A percentile compares a stretch with the other conserved stretches of the same genome.
Conservation (phyloP, 208 protist genomes). For the Novymonas esmeraldas region DNA sequence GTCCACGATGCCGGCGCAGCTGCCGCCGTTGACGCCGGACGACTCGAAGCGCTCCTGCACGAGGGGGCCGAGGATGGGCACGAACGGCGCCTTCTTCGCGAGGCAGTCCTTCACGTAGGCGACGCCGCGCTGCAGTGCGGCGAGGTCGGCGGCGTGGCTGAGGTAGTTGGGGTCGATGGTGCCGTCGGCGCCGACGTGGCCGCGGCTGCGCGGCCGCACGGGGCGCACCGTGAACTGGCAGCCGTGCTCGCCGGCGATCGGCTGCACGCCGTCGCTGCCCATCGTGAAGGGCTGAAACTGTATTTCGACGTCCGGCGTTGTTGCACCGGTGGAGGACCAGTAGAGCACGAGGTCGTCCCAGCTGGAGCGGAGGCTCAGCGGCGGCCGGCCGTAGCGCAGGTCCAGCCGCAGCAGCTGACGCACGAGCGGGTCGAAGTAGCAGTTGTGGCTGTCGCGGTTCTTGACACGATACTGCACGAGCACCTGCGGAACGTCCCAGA, state of each 20-base stretch:
- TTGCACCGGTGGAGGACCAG: constrained; percentile 51
- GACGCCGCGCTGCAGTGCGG: constrained; percentile 48
- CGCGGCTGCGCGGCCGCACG: constrained; percentile 70
- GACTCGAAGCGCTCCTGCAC: constrained; percentile 65
- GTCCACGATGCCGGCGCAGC: constrained; percentile 53
- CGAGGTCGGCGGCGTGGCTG: constrained; percentile 46
- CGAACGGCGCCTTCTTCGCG: constrained; percentile 43
- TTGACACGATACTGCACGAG: constrained; percentile 75
- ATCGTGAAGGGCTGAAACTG: constrained; percentile 87
- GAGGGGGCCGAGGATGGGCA: constrained; percentile 48
- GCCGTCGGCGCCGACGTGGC: constrained; percentile 52
- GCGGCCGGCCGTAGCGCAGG: constrained; percentile 36
- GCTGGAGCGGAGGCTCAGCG: constrained; percentile 61
- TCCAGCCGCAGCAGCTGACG: constrained; percentile 44
- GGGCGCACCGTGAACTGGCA: constrained; percentile 75
- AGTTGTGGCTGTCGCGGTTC: constrained; percentile 73
- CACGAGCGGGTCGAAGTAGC: constrained; percentile 67
- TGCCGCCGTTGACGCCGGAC: constrained; percentile 70
- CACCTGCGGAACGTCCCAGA: constrained; percentile 84
- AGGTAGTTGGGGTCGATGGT: constrained; percentile 76
- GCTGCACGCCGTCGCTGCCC: constrained; percentile 67
- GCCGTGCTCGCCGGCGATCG: constrained; percentile 60
- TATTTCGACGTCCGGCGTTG: constrained; percentile 67
- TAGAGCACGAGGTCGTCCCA: constrained; percentile 81
- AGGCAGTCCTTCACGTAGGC: constrained; percentile 61